phyloP scores from a whole-genome alignment of 805 yeast genomes.

The Yarrowia keelungensis region DNA sequence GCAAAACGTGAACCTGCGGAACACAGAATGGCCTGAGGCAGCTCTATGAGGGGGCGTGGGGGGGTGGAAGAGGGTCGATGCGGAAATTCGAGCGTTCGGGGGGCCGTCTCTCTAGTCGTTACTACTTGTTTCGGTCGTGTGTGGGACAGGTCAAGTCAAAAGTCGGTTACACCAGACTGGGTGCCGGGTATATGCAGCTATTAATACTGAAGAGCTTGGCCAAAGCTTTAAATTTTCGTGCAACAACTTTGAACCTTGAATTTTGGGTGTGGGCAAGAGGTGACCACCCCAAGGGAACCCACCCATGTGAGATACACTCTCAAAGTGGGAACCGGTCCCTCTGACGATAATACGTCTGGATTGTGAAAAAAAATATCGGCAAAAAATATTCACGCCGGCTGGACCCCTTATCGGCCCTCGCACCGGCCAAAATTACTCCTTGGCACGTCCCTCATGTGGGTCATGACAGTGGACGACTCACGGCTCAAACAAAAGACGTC shows the following conservation, averaged over 20 bases:
- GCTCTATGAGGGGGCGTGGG: background rate
- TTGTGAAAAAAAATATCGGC: background rate
- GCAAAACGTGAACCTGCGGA: constrained; percentile 12
- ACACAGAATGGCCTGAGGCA: constrained; percentile 9
- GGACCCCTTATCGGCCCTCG: background rate
- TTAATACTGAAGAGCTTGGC: constrained; percentile 25
- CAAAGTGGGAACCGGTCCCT: too few relatives aligned
- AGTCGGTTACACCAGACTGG: background rate
- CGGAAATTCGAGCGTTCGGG: background rate
- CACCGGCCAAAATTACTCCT: background rate
- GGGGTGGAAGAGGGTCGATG: background rate
- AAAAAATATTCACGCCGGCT: too few relatives aligned
- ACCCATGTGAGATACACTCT: too few relatives aligned
- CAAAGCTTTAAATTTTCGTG: constrained; percentile 3
- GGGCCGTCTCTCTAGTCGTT: too few relatives aligned
- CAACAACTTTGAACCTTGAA: constrained; percentile 1
- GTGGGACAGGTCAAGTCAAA: background rate
- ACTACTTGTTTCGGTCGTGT: background rate
- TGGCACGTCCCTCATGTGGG: constrained; percentile 14
- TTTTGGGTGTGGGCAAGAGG: too few relatives aligned
- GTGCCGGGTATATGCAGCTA: constrained; percentile 37
- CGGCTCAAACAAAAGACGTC: background rate
- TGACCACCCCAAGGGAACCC: too few relatives aligned
- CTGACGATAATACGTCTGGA: too few relatives aligned
- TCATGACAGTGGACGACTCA: background rate